A percentile compares a stretch with the other conserved stretches of the same genome.
These are phyloP conservation scores for Pachysandra terminalis DNA, from an alignment of 164 flowering plant species.

Conservation along the genomic window DNA sequence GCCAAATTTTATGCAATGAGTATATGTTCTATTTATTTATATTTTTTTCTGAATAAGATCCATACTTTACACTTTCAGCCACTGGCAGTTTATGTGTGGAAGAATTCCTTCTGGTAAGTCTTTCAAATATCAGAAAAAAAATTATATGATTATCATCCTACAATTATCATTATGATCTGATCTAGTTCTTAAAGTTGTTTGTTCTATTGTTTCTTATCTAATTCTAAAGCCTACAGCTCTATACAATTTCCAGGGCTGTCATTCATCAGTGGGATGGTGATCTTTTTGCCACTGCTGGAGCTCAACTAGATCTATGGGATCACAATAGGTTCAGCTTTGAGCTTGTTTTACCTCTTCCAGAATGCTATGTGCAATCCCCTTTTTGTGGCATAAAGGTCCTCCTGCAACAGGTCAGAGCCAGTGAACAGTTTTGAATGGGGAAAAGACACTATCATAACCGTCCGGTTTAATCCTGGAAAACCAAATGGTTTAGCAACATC, in stretches of 20 bases:
- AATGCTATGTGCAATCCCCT: neutral
- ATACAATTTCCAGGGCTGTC: conserved; percentile 54
- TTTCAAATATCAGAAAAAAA: neutral
- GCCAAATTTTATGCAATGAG: neutral
- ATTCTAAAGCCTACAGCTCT: neutral
- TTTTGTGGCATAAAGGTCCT: conserved; percentile 6
- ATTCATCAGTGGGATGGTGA: conserved; percentile 88
- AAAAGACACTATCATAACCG: conserved; percentile 62
- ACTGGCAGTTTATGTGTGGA: conserved; percentile 60
- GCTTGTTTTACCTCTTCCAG: neutral
- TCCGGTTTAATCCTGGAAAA: conserved; percentile 89
- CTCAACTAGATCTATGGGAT: conserved; percentile 95
- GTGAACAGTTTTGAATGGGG: conserved; percentile 83
- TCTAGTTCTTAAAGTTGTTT: neutral
- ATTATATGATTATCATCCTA: neutral
- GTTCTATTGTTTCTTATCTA: neutral
- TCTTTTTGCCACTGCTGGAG: conserved; percentile 93
- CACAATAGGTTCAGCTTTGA: conserved; percentile 63
- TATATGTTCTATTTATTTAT: neutral
- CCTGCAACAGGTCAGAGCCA: conserved; percentile 73
- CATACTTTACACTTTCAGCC: conserved; percentile 47
- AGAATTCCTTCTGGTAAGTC: conserved; percentile 79
- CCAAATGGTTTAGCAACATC: conserved; percentile 82
- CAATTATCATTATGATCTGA: neutral
- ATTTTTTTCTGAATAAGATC: conserved; percentile 6